A percentile compares a stretch with the other conserved stretches of the same genome.
These are phyloP conservation scores for Entoloma clypeatum DNA, from an alignment of 1,284 basidiomycete genomes.

Conservation along the genomic window DNA sequence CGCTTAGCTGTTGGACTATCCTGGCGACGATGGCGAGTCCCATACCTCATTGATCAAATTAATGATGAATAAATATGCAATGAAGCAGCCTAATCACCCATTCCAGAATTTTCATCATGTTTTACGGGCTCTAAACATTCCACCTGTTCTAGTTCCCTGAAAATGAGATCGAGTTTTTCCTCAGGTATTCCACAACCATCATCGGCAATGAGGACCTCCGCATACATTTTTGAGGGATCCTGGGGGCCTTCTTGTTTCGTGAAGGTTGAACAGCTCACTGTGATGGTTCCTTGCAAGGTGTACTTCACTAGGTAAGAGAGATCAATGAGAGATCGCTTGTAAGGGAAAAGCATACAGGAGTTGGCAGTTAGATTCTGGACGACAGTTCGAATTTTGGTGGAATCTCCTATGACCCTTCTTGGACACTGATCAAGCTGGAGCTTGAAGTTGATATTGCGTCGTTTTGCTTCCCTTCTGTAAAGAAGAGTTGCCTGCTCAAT, in stretches of 20 bases:
- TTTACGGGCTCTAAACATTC: constrained; percentile 52
- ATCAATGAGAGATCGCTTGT: constrained; percentile 4
- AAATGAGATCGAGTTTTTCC: constrained; percentile 77
- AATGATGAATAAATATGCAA: neutral
- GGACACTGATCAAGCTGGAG: constrained; percentile 58
- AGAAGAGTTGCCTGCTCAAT: constrained; percentile 69
- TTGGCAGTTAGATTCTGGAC: constrained; percentile 85
- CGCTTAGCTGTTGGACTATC: constrained; percentile 79
- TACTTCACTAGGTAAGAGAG: constrained; percentile 63
- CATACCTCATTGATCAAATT: constrained; percentile 45
- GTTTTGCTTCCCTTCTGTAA: constrained; percentile 65
- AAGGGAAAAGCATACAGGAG: constrained; percentile 47
- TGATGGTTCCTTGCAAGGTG: constrained; percentile 64
- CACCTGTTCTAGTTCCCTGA: constrained; percentile 84
- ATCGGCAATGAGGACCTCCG: constrained; percentile 76
- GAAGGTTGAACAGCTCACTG: constrained; percentile 57
- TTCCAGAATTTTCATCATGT: constrained; percentile 38
- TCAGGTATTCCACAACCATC: constrained; percentile 76
- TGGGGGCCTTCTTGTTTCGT: constrained; percentile 51
- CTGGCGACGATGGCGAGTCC: constrained; percentile 80
- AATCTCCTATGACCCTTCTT: constrained; percentile 62
- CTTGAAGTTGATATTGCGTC: constrained; percentile 64
- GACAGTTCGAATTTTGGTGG: constrained; percentile 75
- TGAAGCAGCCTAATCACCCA: constrained; percentile 46
- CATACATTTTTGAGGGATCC: constrained; percentile 45